These are phyloP conservation scores for Rubia yunnanensis DNA, from an alignment of 257 asterid species.

Conservation along the genomic window DNA sequence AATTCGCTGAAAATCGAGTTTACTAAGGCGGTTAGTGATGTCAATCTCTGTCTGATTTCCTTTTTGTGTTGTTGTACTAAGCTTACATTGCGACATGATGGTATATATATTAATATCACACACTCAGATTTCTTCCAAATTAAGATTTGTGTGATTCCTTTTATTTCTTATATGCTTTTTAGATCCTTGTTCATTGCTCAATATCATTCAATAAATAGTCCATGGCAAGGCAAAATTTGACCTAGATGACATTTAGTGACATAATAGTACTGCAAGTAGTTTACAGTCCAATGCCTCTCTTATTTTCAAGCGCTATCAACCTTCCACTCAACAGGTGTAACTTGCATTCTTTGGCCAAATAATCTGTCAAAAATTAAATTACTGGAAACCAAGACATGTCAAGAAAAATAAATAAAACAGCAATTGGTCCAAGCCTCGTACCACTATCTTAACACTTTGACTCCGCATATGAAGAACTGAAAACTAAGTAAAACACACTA, in stretches of 20 bases:
- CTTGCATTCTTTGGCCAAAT: background rate
- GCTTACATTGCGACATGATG: slow-evolving; percentile 11
- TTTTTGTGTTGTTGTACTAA: slow-evolving; percentile 27
- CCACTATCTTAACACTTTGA: background rate
- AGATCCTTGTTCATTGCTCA: background rate
- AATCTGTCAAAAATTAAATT: background rate
- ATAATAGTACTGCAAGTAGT: background rate
- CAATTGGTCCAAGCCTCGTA: background rate
- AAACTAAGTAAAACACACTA: background rate
- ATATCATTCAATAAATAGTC: background rate
- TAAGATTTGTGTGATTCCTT: background rate
- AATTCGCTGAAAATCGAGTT: slow-evolving; percentile 84
- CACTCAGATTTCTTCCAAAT: background rate
- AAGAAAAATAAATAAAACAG: slow-evolving; percentile 1
- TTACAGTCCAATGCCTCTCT: background rate
- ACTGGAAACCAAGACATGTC: background rate
- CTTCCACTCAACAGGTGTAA: slow-evolving; percentile 4
- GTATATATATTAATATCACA: background rate
- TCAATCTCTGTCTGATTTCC: slow-evolving; percentile 48
- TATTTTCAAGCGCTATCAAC: background rate
- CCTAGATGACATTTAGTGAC: background rate
- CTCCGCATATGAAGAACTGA: background rate
- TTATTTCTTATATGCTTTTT: background rate
- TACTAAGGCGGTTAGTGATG: slow-evolving; percentile 98
- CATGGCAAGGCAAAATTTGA: background rate